Percentiles rank a stretch among this genome's conserved stretches.
Conservation (phyloP, 306 rosid species). For the Pachyrhizus erosus region DNA sequence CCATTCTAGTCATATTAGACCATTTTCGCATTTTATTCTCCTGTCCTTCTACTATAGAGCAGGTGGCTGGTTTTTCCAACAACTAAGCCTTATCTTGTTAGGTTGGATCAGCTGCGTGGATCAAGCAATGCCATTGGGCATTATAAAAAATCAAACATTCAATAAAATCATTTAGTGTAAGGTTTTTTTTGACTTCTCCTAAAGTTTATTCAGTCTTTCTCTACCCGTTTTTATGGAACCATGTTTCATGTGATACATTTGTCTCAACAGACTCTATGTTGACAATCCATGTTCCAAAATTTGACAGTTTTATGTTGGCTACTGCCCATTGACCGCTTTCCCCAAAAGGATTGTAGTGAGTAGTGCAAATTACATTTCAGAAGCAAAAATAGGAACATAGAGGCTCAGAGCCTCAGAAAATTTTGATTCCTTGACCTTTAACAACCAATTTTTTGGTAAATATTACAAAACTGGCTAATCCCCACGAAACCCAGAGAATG, state of each 20-base stretch:
- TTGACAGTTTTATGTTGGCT: neutral
- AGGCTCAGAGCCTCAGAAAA: neutral
- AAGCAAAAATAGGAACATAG: neutral
- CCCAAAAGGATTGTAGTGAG: neutral
- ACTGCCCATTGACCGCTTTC: neutral
- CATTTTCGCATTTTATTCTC: neutral
- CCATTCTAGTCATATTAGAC: neutral
- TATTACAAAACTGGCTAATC: neutral
- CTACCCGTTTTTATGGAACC: neutral
- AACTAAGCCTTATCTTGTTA: neutral
- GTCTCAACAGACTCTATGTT: neutral
- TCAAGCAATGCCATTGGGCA: neutral
- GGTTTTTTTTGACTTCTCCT: neutral
- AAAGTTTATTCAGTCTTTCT: neutral
- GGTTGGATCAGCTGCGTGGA: neutral
- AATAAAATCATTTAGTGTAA: neutral
- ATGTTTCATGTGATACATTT: neutral
- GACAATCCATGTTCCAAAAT: neutral
- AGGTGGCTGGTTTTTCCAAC: slow-evolving; percentile 1
- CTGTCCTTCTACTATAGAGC: neutral
- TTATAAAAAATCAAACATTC: neutral
- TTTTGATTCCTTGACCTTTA: neutral
- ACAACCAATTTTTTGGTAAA: neutral
- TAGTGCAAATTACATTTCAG: neutral
- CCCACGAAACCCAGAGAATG: neutral